A percentile compares a stretch with the other conserved stretches of the same genome.
phyloP scores from a whole-genome alignment of 495 filamentous ascomycete species.

The Lasiosphaeria hispida region DNA sequence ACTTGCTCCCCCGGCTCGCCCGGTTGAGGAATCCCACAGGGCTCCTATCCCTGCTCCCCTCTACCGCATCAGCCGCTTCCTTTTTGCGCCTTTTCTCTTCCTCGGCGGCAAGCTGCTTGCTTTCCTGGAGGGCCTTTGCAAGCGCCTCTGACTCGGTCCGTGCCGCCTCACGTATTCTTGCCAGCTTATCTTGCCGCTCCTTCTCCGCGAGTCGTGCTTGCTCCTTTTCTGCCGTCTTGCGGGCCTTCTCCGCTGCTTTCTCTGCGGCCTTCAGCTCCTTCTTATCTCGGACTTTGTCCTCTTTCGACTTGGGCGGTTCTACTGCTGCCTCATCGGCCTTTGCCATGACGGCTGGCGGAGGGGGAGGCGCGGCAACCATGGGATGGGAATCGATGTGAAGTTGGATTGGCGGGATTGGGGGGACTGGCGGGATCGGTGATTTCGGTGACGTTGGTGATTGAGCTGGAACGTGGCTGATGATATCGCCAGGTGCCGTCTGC shows the following conservation, averaged over 20 bases:
- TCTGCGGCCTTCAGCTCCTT: constrained; percentile 55
- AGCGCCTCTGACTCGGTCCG: constrained; percentile 40
- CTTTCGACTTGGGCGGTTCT: constrained; percentile 43
- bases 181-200: constrained; percentile 36
- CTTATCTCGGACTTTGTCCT: constrained; percentile 53
- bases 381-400: background rate
- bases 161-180: constrained; percentile 33
- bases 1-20: constrained; percentile 38
- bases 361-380: no score
- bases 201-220: constrained; percentile 61
- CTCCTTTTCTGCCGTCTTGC: constrained; percentile 62
- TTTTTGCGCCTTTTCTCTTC: constrained; percentile 40
- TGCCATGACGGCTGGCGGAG: no score
- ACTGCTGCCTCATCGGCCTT: background rate
- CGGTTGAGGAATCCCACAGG: constrained; percentile 37
- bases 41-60: constrained; percentile 8
- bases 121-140: constrained; percentile 41
- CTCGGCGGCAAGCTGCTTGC: constrained; percentile 41
- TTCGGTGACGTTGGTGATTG: constrained; percentile 21
- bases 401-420: constrained; percentile 2
- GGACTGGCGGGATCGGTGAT: constrained; percentile 30
- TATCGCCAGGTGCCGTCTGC: constrained; percentile 55
- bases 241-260: constrained; percentile 56
- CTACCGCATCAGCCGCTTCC: constrained; percentile 14
- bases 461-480: constrained; percentile 11